A percentile compares a stretch with the other conserved stretches of the same genome.
Conservation (phyloP, 352 stramenopile species). For the Halophytophthora batemanensis region DNA sequence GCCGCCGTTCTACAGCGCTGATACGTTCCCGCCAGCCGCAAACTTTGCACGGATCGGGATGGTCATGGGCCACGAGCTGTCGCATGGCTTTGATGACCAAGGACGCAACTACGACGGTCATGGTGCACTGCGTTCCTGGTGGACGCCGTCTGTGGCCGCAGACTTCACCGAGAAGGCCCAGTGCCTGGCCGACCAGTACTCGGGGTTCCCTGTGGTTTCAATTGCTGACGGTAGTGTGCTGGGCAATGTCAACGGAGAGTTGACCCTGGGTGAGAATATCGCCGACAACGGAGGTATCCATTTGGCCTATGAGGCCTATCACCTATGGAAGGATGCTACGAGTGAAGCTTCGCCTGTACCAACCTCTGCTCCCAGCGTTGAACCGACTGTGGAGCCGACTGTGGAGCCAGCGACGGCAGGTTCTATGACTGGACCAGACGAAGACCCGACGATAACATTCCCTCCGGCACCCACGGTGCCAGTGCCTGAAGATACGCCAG, state of each 20-base stretch:
- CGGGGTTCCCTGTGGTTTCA: constrained; percentile 41
- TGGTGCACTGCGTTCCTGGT: constrained; percentile 91
- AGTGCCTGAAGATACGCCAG: no score
- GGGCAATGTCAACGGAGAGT: constrained; percentile 81
- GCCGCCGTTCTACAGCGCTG: constrained; percentile 69
- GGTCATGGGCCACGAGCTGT: constrained; percentile 94
- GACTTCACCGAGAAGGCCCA: constrained; percentile 54
- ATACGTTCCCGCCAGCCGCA: constrained; percentile 77
- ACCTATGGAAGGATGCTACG: constrained; percentile 39
- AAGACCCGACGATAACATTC: no score
- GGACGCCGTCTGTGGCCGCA: constrained; percentile 56
- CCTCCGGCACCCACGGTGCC: no score
- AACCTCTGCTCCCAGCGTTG: no score
- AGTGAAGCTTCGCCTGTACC: background rate
- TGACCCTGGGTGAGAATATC: constrained; percentile 93
- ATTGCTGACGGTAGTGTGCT: constrained; percentile 35
- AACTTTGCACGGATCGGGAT: constrained; percentile 93
- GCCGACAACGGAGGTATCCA: constrained; percentile 88
- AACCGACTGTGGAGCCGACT: no score
- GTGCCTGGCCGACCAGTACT: constrained; percentile 63
- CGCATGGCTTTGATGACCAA: constrained; percentile 93
- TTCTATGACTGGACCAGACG: no score
- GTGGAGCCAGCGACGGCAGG: no score
- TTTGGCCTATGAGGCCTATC: constrained; percentile 81
- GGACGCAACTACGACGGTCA: constrained; percentile 83